Evolutionary conservation across 2,329 filamentous ascomycete species (phyloP).

Genomic region (Coniochaeta ligniaria): DNA sequence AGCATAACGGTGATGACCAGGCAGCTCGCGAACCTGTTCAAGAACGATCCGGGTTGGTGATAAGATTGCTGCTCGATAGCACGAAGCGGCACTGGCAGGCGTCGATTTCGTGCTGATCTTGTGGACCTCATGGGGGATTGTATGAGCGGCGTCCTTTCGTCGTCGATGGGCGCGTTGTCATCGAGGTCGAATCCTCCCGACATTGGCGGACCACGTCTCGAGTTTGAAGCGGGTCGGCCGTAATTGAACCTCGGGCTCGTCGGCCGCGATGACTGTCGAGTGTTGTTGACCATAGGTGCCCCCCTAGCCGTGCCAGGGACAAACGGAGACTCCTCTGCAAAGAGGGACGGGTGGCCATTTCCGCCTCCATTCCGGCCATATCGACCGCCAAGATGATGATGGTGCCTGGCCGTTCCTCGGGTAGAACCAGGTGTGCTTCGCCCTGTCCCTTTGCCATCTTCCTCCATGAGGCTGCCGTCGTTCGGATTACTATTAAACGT

Average conservation of each 20-base stretch:
- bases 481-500: constrained; percentile 58
- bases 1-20: constrained; percentile 77
- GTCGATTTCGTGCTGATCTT: constrained; percentile 51
- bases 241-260: constrained; percentile 56
- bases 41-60: constrained; percentile 53
- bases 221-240: constrained; percentile 20
- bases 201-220: constrained; percentile 51
- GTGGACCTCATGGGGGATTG: constrained; percentile 48
- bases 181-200: constrained; percentile 71
- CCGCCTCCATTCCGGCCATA: constrained; percentile 63
- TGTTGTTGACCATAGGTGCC: constrained; percentile 51
- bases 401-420: constrained; percentile 63
- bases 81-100: constrained; percentile 48
- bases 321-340: constrained; percentile 74
- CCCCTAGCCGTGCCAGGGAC: constrained; percentile 44
- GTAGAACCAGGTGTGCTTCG: constrained; percentile 56
- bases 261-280: constrained; percentile 59
- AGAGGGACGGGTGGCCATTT: constrained; percentile 63
- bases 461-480: constrained; percentile 52
- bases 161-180: constrained; percentile 68
- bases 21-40: constrained; percentile 76
- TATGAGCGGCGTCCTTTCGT: constrained; percentile 81
- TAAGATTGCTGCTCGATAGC: constrained; percentile 70
- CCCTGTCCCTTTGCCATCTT: constrained; percentile 56
- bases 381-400: constrained; percentile 65